These are phyloP conservation scores for Berberis thunbergii DNA, from an alignment of 164 flowering plant species.

Conservation along the genomic window DNA sequence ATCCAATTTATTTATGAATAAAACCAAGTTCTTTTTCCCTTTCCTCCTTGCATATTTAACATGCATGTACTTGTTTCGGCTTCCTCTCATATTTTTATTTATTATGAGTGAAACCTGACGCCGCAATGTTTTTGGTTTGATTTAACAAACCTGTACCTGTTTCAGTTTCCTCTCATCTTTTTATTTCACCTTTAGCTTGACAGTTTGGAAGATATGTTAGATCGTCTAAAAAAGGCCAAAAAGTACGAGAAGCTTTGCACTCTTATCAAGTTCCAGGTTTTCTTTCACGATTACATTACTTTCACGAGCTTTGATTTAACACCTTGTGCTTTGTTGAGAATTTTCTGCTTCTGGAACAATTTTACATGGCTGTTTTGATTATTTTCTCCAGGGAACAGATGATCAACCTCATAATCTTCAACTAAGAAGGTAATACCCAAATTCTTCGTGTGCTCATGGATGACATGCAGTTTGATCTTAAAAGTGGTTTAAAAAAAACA, in stretches of 20 bases:
- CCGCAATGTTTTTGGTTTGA: neutral
- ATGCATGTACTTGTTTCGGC: constrained; percentile 30
- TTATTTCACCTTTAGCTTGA: constrained; percentile 33
- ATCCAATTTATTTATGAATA: neutral
- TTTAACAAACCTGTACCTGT: constrained; percentile 13
- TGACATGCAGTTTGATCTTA: too few relatives aligned
- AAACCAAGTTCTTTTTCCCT: too few relatives aligned
- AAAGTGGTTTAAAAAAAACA: too few relatives aligned
- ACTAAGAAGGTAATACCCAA: neutral
- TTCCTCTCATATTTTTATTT: neutral
- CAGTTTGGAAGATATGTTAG: constrained; percentile 45
- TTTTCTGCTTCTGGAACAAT: neutral
- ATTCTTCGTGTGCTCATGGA: too few relatives aligned
- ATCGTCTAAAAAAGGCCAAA: constrained; percentile 35
- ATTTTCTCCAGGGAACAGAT: neutral
- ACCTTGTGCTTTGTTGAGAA: neutral
- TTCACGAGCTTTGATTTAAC: too few relatives aligned
- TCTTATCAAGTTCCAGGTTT: constrained; percentile 52
- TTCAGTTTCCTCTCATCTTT: neutral
- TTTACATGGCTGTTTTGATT: neutral
- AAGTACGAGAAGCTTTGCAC: constrained; percentile 28
- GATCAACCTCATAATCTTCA: neutral
- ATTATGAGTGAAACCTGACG: neutral
- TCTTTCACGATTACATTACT: neutral
- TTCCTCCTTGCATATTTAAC: neutral